phyloP scores from a whole-genome alignment of 2,329 filamentous ascomycete genomes.

The Fusarium pseudocircinatum region DNA sequence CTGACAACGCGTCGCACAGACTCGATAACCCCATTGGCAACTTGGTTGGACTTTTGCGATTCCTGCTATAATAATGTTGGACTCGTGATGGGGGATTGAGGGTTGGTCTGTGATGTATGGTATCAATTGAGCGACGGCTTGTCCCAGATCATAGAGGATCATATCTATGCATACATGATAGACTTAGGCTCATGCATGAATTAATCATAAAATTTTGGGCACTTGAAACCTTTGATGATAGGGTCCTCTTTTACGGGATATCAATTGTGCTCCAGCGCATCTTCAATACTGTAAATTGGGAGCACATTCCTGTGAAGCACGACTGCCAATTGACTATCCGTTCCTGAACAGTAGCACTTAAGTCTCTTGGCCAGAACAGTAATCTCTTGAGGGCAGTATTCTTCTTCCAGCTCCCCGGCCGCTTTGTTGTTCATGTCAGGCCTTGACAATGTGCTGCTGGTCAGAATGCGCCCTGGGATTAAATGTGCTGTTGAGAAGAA shows the following conservation, averaged over 20 bases:
- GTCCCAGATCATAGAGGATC: not conserved
- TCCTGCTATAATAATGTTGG: not conserved
- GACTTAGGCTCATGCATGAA: not conserved
- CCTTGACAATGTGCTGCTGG: not conserved
- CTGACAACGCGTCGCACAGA: conserved; percentile 14
- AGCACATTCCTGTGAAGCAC: too few relatives aligned
- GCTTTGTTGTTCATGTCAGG: fast-evolving
- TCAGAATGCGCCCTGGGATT: not conserved
- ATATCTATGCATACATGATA: not conserved
- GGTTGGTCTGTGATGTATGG: not conserved
- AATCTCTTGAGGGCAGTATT: not conserved
- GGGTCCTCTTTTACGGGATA: not conserved
- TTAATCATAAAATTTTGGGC: not conserved
- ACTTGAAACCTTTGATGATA: not conserved
- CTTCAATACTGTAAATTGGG: not conserved
- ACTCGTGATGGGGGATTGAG: too few relatives aligned
- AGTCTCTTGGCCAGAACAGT: not conserved
- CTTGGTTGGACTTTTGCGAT: not conserved
- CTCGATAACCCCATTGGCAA: conserved; percentile 12
- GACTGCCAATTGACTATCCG: too few relatives aligned
- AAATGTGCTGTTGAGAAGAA: not conserved
- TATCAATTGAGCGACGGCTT: not conserved
- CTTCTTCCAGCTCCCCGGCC: not conserved
- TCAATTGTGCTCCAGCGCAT: not conserved
- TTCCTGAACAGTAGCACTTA: too few relatives aligned